Conservation (phyloP, 1,284 basidiomycete genomes). For the Ceratobasidium sp. region DNA sequence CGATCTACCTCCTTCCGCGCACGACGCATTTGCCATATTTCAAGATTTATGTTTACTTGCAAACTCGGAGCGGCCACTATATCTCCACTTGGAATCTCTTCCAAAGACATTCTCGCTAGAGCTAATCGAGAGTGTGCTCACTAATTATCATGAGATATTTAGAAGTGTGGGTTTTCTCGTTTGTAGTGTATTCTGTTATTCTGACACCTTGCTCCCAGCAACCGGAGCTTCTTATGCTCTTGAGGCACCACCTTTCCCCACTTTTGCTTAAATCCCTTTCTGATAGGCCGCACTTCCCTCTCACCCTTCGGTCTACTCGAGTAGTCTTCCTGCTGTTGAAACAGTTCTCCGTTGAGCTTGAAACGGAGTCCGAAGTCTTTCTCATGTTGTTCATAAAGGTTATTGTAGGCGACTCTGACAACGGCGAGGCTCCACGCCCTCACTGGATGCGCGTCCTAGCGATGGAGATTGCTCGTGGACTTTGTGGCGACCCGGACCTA, state of each 20-base stretch:
- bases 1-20: slow-evolving; percentile 79
- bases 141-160: slow-evolving; percentile 92
- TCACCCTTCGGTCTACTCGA: slow-evolving; percentile 90
- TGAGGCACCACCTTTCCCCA: slow-evolving; percentile 90
- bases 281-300: slow-evolving; percentile 85
- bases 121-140: slow-evolving; percentile 95
- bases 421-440: slow-evolving; percentile 64
- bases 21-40: slow-evolving; percentile 90
- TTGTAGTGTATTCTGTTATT: slow-evolving; percentile 23
- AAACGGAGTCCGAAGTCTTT: slow-evolving; percentile 86
- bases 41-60: slow-evolving; percentile 91
- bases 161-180: slow-evolving; percentile 67
- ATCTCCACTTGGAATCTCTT: slow-evolving; percentile 86
- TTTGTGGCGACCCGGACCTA: slow-evolving; percentile 86
- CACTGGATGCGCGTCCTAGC: slow-evolving; percentile 90
- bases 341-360: slow-evolving; percentile 86
- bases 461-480: slow-evolving; percentile 90
- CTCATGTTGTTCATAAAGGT: slow-evolving; percentile 83
- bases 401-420: slow-evolving; percentile 74
- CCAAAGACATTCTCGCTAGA: slow-evolving; percentile 96
- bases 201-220: slow-evolving; percentile 65
- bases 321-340: slow-evolving; percentile 94
- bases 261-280: slow-evolving; percentile 88
- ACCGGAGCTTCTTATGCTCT: slow-evolving; percentile 83
- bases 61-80: slow-evolving; percentile 83